Base-by-base conservation (phyloP, 768 basidiomycete genomes). In the Xanthoconium stramineum region DNA sequence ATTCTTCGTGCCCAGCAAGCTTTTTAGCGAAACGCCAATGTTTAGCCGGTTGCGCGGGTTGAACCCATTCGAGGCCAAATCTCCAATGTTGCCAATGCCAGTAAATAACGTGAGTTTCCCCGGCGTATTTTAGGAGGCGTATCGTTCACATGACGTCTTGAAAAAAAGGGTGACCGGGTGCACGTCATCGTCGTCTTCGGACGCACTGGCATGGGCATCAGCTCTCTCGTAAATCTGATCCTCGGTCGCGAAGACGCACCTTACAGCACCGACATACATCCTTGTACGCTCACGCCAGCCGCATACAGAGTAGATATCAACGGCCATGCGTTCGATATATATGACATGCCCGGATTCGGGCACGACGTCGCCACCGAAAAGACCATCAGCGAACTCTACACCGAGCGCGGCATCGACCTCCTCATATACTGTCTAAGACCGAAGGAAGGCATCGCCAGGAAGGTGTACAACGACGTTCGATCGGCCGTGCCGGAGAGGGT, bases 111-210 rank as follows among this genome's bases (percentile, higher is more conserved):
- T 69, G 57, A 62, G 68, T 57, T n/a, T 6, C 33, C 29, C 33
- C 0, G 13, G 37, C 11, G 17, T 51, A 32, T 33, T 37, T 32
- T n/a, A 35, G n/a, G 28, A 24, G 7, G 32, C 17, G 11, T 9
- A 36, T 53, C 50, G 24, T 46, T 57, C 43, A 53, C 19, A 44
- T 45, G n/a, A 35, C 15, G 5, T 36, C 24, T 32, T 24, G 5
- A 56, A 38, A 53, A 52, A 69, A 52, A 69, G 69, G 68, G 66
- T 11, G 67, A 68, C 65, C 58, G 67, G 3, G 68, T 69, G 38
- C 68, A 70, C 49, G 68, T 69, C 47, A 19, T 70, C 6, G 71
- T 70, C 53, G 57, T 70, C 57, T 70, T 72, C 52, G 69, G 69
- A 56, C 69, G 71, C 13, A 71, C 71, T 3, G 71, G 71, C 17